Evolutionary conservation across 1,284 basidiomycete species (phyloP), one percentile per base, ranked within the genome.

Genomic region (Melampsora americana): DNA sequence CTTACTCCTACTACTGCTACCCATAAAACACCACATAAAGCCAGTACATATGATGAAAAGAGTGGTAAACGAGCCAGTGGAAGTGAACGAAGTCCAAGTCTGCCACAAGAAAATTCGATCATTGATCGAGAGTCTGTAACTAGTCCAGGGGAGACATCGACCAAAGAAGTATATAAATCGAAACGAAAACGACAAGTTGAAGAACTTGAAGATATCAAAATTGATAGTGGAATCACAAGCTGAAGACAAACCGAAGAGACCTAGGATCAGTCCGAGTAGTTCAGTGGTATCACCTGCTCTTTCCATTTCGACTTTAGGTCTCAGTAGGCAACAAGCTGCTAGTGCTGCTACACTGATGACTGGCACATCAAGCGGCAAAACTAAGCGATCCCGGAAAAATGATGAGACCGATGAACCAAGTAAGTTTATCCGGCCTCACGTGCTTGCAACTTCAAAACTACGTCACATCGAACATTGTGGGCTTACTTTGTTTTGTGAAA

Each of bases 211-310:
- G 67, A 69, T 30, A 56, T 35, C 9, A 35, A 35, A 9, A 35
- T 35, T 4, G 35, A 35, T 35, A 35, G n/a, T 56, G 26, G 26
- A 56, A 56, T 12, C 9, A 48, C 46, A 68, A 53, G 23, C 46
- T 50, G 69, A 72, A 39, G 69, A 72, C 11, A 72, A 72, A 53
- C 60, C 32, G 11, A 72, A 72, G 53, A 60, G 69, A 14, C 44
- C 69, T 32, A 42, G 61, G 61, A 53, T 72, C 30, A 72, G 61
- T 39, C 61, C 69, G 4, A 59, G 28, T 28, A 46, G 26, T 28
- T 60, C 59, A 32, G 26, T 72, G 28, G 35, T 61, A 20, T 64
- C 69, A 30, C 60, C 69, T 1, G 60, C 69, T 26, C 26, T 59
- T 1, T 65, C 69, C 20, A n/a, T 42, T 12, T 72, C 61, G 26